Base-by-base conservation (phyloP, 306 rosid genomes). In the Morella rubra region DNA sequence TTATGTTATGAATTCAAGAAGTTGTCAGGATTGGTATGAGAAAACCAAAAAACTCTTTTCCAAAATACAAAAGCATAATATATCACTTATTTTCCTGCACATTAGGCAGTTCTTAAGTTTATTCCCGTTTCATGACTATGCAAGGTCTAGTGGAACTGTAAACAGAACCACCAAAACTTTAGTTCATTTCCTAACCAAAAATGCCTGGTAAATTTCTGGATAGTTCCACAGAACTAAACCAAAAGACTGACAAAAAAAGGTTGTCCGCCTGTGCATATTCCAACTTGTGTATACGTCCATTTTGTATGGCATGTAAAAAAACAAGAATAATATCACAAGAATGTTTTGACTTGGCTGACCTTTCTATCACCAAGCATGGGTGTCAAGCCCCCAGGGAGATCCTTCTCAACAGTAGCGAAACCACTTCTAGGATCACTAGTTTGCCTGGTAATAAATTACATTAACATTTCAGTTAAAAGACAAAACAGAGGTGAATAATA, bases 311-410 rank as follows among this genome's bases (percentile, higher is more conserved):
- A 46, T 2, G 49, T 12, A 13, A 47, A 19, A 73, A 50, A 12
- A 7, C 54, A 5, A 45, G 49, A 20, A 53, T 8, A 44, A 54
- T 27, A 18, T 55, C 54, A 76, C 20, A 46, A 12, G 44, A 44
- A 32, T 18, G 18, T 42, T n/a, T 52, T 44, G 13, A 58, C 47
- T 24, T 77, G 24, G 78, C 85, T 80, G 77, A 92, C 99, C 93
- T 92, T 95, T 60, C 90, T 88, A 85, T 95, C 97, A 69, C 99
- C 97, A 74, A 95, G 99, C 99, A 95, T 92, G 47, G 97, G 97
- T 19, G 97, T 95, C 96, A 92, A 87, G 81, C 97, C 96, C 69
- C 99, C 99, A 7, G 96, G 97, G 74, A 90, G 82, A 81, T 90
- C 99, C 81, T 91, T 92, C 87, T 95, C 99, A 44, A 92, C 99